Percentiles rank a stretch among this genome's conserved stretches.
phyloP scores from a whole-genome alignment of 176 grass and related monocot species.

The Avena insularis region DNA sequence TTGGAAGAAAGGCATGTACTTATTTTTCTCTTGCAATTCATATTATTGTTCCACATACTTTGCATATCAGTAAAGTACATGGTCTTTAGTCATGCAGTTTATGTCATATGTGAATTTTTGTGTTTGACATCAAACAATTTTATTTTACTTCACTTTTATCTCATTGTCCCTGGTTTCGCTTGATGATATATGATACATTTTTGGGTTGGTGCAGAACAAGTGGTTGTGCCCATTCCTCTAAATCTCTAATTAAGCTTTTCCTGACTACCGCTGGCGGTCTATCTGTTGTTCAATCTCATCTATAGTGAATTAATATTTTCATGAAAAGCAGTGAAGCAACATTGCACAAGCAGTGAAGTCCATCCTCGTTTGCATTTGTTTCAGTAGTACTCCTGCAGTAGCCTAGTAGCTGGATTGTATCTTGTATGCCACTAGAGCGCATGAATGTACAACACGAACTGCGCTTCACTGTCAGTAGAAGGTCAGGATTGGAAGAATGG shows the following conservation, averaged over 20 bases:
- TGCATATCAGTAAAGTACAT: neutral
- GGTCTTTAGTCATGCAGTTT: neutral
- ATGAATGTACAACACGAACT: neutral
- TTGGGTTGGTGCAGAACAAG: neutral
- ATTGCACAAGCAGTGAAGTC: neutral
- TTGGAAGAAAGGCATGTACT: constrained; percentile 87
- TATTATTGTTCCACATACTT: constrained; percentile 10
- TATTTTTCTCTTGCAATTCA: constrained; percentile 16
- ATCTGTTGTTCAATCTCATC: constrained; percentile 9
- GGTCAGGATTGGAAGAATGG: neutral
- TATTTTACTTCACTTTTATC: neutral
- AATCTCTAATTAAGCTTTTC: neutral
- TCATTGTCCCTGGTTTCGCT: neutral
- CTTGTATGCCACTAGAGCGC: constrained; percentile 18
- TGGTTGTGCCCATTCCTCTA: neutral
- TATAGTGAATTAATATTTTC: constrained; percentile 1
- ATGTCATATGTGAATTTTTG: constrained; percentile 19
- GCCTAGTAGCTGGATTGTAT: neutral
- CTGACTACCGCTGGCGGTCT: neutral
- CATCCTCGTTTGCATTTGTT: constrained; percentile 9
- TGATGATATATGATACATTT: neutral
- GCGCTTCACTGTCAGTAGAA: constrained; percentile 6
- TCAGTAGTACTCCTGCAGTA: neutral
- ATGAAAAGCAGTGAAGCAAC: constrained; percentile 26
- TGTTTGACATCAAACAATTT: neutral